Base-by-base conservation (phyloP, 2,329 filamentous ascomycete genomes). In the Lecanosticta acicola region DNA sequence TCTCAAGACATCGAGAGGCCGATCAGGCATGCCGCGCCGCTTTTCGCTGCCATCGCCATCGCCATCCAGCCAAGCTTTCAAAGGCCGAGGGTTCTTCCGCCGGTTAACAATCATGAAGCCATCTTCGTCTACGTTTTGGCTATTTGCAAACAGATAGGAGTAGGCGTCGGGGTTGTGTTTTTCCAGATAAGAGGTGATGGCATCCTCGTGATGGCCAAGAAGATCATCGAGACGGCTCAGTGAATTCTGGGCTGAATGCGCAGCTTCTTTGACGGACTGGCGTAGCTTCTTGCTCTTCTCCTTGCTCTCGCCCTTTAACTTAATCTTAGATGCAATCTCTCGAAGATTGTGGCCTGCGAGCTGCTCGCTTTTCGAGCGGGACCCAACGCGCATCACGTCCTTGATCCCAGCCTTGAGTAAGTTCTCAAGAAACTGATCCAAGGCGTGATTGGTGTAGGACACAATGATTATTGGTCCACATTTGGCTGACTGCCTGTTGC, bases 331-430 rank as follows among this genome's bases (percentile, higher is more conserved):
- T 1, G 54, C 49, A 3, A 77, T 63, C 0, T 53, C 47, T 0
- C 71, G 65, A 4, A 85, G 68, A 44, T 78, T 82, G n/a, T 75
- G 59, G 0, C 58, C 57, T 7, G 73, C 57, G 0, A 86, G 62
- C 1, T 64, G 54, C 21, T 76, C 71, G 0, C 78, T 80, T 47
- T 80, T 78, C 1, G 74, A 80, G 13, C 72, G 71, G 0, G 71
- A 73, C 0, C 83, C 83, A 3, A 87, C 77, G 0, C 83, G 78
- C 19, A 85, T 72, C 19, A 86, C 70, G 4, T 77, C 67, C 5
- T 33, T 85, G 2, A 77, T 60, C 0, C 68, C 69, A 2, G 66
- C 68, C 4, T 77, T 66, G 0, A 80, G 44, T 0, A 85, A 60
- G 48, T 83, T 75, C 51, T 84, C 76, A 0, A 87, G 68, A 0